Evolutionary conservation across 495 filamentous ascomycete genomes (phyloP).

Genomic region (Aspergillus indologenus): DNA sequence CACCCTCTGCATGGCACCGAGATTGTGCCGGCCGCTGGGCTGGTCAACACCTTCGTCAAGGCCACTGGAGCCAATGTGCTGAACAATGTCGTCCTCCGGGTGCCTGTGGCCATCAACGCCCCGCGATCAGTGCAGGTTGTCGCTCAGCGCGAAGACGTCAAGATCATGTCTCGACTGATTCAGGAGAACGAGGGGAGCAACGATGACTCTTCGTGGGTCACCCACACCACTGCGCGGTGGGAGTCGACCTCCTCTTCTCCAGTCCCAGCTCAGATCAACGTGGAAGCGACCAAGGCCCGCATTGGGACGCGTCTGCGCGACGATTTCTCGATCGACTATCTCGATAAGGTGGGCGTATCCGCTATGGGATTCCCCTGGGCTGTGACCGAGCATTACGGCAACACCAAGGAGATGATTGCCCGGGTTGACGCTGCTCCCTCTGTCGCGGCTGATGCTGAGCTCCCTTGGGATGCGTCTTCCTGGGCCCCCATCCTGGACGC

Average conservation of each 20-base stretch:
- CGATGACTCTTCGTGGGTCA: conserved; percentile 32
- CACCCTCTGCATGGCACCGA: conserved; percentile 37
- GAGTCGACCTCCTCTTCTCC: no score
- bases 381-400: conserved; percentile 39
- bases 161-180: conserved; percentile 31
- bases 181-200: conserved; percentile 5
- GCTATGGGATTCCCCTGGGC: conserved; percentile 47
- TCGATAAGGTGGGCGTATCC: conserved; percentile 38
- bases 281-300: conserved; percentile 11
- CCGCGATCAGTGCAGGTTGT: conserved; percentile 37
- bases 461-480: conserved; percentile 34
- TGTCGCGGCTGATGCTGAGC: conserved; percentile 6
- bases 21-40: conserved; percentile 39
- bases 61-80: conserved; percentile 20
- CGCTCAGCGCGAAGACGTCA: conserved; percentile 20
- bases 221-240: conserved; percentile 32
- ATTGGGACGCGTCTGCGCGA: conserved; percentile 18
- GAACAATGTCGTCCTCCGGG: conserved; percentile 22
- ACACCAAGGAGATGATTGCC: conserved; percentile 42
- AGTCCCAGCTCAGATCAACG: conserved; percentile 14
- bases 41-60: conserved; percentile 38
- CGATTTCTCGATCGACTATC: conserved; percentile 40
- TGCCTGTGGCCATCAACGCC: conserved; percentile 33
- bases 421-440: conserved; percentile 27
- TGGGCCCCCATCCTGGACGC: conserved; percentile 47